phyloP scores from a whole-genome alignment of 306 rosid species.

The Hylodesmum podocarpum region DNA sequence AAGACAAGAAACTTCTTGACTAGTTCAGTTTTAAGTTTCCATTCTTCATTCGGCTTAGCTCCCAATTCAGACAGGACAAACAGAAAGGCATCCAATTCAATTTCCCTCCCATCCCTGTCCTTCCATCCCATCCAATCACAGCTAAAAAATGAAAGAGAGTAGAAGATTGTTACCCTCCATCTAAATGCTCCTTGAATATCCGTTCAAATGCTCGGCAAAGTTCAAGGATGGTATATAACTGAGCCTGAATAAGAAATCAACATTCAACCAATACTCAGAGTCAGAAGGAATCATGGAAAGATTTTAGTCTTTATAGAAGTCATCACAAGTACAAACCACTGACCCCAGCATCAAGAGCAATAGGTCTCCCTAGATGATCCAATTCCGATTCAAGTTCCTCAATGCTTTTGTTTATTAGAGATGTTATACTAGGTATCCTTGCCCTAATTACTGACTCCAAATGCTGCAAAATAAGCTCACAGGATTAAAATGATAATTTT shows the following conservation, averaged over 20 bases:
- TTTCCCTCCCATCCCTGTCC: neutral
- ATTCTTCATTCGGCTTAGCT: neutral
- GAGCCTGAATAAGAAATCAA: conserved; percentile 63
- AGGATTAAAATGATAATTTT: conserved; percentile 26
- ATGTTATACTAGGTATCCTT: conserved; percentile 81
- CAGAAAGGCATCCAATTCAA: neutral
- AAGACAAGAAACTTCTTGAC: neutral
- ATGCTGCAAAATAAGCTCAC: conserved; percentile 57
- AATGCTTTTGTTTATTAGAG: conserved; percentile 84
- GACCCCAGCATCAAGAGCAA: conserved; percentile 97
- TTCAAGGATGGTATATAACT: conserved; percentile 83
- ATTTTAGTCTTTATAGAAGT: neutral
- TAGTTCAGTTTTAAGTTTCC: neutral
- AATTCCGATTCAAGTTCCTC: conserved; percentile 93
- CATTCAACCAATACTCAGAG: conserved; percentile 15
- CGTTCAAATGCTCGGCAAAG: conserved; percentile 96
- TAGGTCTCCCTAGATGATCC: conserved; percentile 94
- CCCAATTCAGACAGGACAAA: neutral
- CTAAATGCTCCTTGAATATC: conserved; percentile 97
- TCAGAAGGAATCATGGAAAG: neutral
- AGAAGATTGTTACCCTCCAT: conserved; percentile 75
- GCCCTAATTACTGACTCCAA: conserved; percentile 88
- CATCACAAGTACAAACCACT: conserved; percentile 31
- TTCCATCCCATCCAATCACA: neutral
- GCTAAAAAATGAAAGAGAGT: neutral